These are phyloP conservation scores for Scenedesmus sp. DNA, from an alignment of 163 green algal genomes.

Conservation along the genomic window DNA sequence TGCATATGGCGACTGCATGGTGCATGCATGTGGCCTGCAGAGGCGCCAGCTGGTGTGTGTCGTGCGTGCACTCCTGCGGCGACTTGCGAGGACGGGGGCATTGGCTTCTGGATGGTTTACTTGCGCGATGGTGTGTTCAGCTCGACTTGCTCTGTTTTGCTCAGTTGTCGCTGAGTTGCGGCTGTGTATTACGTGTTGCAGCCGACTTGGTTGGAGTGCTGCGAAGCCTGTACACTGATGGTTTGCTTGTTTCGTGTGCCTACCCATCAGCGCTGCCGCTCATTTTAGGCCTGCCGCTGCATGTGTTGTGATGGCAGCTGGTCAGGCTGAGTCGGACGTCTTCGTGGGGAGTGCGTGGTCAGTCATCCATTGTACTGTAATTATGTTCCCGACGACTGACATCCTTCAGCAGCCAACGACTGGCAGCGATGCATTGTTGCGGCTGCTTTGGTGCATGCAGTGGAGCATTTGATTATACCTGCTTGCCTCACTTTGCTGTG, in stretches of 20 bases:
- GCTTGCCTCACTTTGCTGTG: not conserved
- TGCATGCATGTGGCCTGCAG: not conserved
- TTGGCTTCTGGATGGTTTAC: not conserved
- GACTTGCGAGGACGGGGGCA: not conserved
- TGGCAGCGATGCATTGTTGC: not conserved
- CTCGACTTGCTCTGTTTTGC: not conserved
- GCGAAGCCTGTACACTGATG: not conserved
- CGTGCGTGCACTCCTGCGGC: not conserved
- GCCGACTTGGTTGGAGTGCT: not conserved
- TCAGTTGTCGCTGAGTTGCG: not conserved
- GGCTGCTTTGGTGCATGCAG: not conserved
- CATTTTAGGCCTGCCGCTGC: not conserved
- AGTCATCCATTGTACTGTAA: not conserved
- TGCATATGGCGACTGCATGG: not conserved
- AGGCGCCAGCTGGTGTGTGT: not conserved
- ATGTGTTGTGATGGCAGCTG: not conserved
- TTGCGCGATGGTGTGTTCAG: not conserved
- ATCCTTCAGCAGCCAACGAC: not conserved
- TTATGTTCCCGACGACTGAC: not conserved
- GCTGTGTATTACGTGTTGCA: not conserved
- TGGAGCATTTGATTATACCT: not conserved
- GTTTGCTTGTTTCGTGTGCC: not conserved
- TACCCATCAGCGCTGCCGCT: not conserved
- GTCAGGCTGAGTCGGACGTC: not conserved
- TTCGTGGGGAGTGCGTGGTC: not conserved